Percentiles rank a stretch among this genome's conserved stretches.
These are phyloP conservation scores for Prosopis cineraria DNA, from an alignment of 306 rosid genomes.

Conservation along the genomic window DNA sequence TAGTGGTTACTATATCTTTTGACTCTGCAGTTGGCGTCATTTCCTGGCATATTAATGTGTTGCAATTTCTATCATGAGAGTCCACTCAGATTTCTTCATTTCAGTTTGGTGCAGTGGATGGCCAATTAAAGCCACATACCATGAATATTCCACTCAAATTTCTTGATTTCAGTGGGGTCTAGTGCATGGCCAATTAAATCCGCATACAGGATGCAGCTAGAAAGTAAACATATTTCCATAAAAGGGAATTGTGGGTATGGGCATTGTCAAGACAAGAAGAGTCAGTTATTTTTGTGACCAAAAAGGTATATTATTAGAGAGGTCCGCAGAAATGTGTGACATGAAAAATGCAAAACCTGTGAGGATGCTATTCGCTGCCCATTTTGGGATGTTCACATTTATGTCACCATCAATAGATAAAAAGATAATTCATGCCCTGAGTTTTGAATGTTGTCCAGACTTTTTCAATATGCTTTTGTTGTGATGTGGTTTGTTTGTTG, in stretches of 20 bases:
- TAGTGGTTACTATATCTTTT: not conserved
- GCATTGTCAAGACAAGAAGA: not conserved
- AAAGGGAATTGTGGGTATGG: not conserved
- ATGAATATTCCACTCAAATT: too few relatives aligned
- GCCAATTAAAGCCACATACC: not conserved
- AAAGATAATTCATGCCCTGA: not conserved
- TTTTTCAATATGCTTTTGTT: not conserved
- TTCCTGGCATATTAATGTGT: not conserved
- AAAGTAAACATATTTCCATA: not conserved
- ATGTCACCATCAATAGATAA: not conserved
- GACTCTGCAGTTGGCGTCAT: not conserved
- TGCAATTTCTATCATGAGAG: not conserved
- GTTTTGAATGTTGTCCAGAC: not conserved
- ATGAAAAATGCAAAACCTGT: not conserved
- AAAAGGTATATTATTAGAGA: not conserved
- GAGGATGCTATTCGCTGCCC: not conserved
- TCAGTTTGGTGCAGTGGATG: not conserved
- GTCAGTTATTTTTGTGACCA: not conserved
- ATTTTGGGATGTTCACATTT: not conserved
- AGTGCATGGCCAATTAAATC: too few relatives aligned
- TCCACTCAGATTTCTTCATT: not conserved
- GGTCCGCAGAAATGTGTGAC: not conserved
- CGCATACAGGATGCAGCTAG: not conserved
- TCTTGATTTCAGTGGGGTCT: too few relatives aligned
- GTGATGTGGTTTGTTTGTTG: not conserved